phyloP scores from a whole-genome alignment of 495 filamentous ascomycete species.

The Apodospora peruviana region DNA sequence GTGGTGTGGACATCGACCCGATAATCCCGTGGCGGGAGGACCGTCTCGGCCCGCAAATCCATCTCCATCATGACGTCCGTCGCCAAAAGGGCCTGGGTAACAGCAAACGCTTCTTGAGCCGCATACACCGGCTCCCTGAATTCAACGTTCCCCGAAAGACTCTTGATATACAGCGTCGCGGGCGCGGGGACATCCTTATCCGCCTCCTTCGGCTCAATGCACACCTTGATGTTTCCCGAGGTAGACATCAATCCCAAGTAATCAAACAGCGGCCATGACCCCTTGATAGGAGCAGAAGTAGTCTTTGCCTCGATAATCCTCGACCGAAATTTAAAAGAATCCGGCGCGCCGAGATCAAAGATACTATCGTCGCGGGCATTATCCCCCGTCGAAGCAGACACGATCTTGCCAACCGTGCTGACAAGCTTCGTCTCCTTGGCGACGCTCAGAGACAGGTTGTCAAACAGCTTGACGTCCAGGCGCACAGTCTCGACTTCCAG shows the following conservation, averaged over 20 bases:
- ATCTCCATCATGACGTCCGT: not conserved
- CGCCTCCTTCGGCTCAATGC: slow-evolving; percentile 29
- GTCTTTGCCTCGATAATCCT: slow-evolving; percentile 28
- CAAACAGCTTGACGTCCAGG: slow-evolving; percentile 33
- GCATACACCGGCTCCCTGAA: slow-evolving; percentile 29
- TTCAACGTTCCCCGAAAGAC: slow-evolving; percentile 30
- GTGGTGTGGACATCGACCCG: slow-evolving; percentile 31
- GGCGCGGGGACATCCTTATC: slow-evolving; percentile 19
- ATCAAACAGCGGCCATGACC: slow-evolving; percentile 40
- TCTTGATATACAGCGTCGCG: slow-evolving; percentile 27
- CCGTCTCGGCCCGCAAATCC: not conserved
- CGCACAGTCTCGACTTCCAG: slow-evolving; percentile 26
- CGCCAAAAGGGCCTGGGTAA: not conserved
- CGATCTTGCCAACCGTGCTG: slow-evolving; percentile 26
- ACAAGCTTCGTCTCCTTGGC: slow-evolving; percentile 13
- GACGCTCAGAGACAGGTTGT: slow-evolving; percentile 33
- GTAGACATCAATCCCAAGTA: slow-evolving; percentile 30
- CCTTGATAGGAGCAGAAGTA: slow-evolving; percentile 29
- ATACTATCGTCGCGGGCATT: slow-evolving; percentile 11
- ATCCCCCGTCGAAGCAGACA: slow-evolving; percentile 8
- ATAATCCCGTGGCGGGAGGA: slow-evolving; percentile 37
- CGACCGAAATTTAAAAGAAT: slow-evolving; percentile 26
- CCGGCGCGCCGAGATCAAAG: slow-evolving; percentile 16
- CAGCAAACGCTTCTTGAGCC: slow-evolving; percentile 3
- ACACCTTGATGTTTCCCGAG: slow-evolving; percentile 31